These are phyloP conservation scores for Akanthomyces lecanii DNA, from an alignment of 2,329 filamentous ascomycete genomes.

Conservation along the genomic window DNA sequence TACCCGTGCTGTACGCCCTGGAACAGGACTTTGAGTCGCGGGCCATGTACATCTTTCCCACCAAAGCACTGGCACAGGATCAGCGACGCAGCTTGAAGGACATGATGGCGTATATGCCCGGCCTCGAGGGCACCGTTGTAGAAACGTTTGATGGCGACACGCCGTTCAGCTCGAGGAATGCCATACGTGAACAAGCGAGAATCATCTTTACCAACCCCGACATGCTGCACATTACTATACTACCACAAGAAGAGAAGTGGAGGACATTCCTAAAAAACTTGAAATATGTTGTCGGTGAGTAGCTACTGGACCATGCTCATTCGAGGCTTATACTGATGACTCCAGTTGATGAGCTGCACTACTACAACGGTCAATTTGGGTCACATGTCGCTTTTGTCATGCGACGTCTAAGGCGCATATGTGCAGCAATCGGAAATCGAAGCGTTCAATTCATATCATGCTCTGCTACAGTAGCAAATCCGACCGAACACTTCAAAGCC, in stretches of 20 bases:
- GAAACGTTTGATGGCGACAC: conserved; percentile 98
- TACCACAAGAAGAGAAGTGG: conserved; percentile 90
- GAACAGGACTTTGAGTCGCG: conserved; percentile 72
- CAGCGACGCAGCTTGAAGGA: conserved; percentile 86
- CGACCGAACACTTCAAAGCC: conserved; percentile 82
- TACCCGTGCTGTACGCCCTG: conserved; percentile 83
- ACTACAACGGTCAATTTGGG: conserved; percentile 93
- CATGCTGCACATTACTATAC: conserved; percentile 91
- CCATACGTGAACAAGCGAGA: conserved; percentile 79
- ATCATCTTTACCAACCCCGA: conserved; percentile 98
- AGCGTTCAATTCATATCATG: conserved; percentile 89
- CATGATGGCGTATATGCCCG: conserved; percentile 74
- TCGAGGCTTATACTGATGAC: background rate
- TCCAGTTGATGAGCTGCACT: conserved; percentile 78
- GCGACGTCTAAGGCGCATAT: conserved; percentile 80
- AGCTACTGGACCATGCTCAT: background rate
- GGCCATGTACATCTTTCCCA: conserved; percentile 97
- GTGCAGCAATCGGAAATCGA: conserved; percentile 82
- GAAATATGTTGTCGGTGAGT: conserved; percentile 72
- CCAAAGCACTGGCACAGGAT: conserved; percentile 93
- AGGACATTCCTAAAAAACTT: conserved; percentile 82
- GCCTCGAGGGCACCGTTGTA: conserved; percentile 69
- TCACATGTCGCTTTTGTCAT: conserved; percentile 94
- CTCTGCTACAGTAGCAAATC: conserved; percentile 93
- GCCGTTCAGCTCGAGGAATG: conserved; percentile 70